These are phyloP conservation scores for Penicillium sumatraense DNA, from an alignment of 2,329 filamentous ascomycete genomes.

Conservation along the genomic window DNA sequence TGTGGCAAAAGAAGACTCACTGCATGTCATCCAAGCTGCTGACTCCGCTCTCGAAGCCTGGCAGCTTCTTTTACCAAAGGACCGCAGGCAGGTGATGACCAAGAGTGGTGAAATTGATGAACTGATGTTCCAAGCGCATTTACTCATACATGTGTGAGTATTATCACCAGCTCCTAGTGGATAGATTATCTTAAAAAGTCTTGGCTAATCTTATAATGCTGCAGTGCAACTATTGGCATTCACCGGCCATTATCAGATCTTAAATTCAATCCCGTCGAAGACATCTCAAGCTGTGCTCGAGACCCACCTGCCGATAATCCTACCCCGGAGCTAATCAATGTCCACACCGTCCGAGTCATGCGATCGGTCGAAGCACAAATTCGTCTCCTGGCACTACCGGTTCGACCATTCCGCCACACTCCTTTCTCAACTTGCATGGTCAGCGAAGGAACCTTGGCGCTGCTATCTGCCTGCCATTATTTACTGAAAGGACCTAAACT, in stretches of 20 bases:
- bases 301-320: slow-evolving; percentile 20
- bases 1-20: slow-evolving; percentile 27
- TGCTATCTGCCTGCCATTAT: slow-evolving; percentile 43
- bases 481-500: slow-evolving; percentile 37
- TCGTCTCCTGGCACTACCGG: slow-evolving; percentile 44
- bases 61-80: slow-evolving; percentile 43
- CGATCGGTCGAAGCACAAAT: slow-evolving; percentile 46
- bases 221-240: slow-evolving; percentile 40
- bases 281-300: slow-evolving; percentile 43
- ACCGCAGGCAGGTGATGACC: slow-evolving; percentile 38
- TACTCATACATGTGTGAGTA: slow-evolving; percentile 62
- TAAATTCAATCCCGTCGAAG: slow-evolving; percentile 44
- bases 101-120: slow-evolving; percentile 35
- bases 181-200: neutral
- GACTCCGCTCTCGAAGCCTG: slow-evolving; percentile 47
- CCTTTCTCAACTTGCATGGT: slow-evolving; percentile 51
- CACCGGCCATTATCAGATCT: slow-evolving; percentile 49
- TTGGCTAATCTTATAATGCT: neutral
- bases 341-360: slow-evolving; percentile 48
- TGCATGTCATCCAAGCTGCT: slow-evolving; percentile 36
- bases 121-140: slow-evolving; percentile 84
- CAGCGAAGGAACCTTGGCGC: slow-evolving; percentile 40
- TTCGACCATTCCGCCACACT: slow-evolving; percentile 39
- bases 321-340: slow-evolving; percentile 32
- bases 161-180: neutral